Evolutionary conservation across 169 alveolate species (phyloP).

Genomic region (Cryptosporidium felis): DNA sequence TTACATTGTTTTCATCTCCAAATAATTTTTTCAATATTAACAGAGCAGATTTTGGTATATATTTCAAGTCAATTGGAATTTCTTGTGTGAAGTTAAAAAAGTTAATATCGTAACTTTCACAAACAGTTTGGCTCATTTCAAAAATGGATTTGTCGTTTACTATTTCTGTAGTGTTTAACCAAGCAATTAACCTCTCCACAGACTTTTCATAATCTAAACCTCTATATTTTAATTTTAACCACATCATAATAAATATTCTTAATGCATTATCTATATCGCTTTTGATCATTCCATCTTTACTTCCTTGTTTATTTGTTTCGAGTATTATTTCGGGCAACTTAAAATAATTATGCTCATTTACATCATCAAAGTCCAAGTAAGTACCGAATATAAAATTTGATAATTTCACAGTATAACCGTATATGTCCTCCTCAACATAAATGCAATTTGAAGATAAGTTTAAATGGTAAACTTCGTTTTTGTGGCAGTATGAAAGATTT

Average conservation of each 20-base stretch:
- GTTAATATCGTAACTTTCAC: background rate
- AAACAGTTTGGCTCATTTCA: background rate
- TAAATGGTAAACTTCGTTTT: conserved; percentile 22
- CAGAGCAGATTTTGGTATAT: conserved; percentile 62
- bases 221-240: conserved; percentile 36
- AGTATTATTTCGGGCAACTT: background rate
- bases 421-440: conserved; percentile 35
- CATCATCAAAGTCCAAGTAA: background rate
- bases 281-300: background rate
- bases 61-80: conserved; percentile 31
- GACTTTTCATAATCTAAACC: conserved; percentile 4
- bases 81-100: conserved; percentile 1
- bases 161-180: background rate
- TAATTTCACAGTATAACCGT: conserved; percentile 46
- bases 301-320: background rate
- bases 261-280: conserved; percentile 1
- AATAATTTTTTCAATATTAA: conserved; percentile 4
- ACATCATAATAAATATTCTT: conserved; percentile 29
- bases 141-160: background rate
- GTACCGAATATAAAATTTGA: conserved; percentile 56
- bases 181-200: background rate
- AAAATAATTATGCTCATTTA: background rate
- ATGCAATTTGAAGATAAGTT: conserved; percentile 54
- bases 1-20: background rate
- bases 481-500: conserved; percentile 50